A percentile compares a stretch with the other conserved stretches of the same genome.
These are phyloP conservation scores for Mortierella sp. DNA, from an alignment of 371 early-diverging fungal genomes.

Conservation along the genomic window DNA sequence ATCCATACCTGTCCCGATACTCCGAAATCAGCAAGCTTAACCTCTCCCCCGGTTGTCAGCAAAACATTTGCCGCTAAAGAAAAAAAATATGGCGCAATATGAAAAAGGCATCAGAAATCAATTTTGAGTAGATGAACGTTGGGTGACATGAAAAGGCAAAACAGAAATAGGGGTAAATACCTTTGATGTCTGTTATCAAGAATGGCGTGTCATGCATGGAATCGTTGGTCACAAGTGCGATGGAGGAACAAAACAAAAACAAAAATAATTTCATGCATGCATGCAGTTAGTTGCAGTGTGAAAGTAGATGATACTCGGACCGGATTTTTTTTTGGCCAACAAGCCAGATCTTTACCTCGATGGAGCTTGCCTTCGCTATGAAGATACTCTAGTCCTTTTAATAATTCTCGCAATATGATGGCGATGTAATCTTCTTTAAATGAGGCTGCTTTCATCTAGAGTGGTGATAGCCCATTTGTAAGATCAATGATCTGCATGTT, in stretches of 20 bases:
- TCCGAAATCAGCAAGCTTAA: slow-evolving; percentile 98
- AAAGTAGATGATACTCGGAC: neutral
- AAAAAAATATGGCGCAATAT: neutral
- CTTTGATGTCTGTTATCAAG: neutral
- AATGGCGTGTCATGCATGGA: neutral
- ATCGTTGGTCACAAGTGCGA: neutral
- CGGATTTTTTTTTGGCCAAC: neutral
- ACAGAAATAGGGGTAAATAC: neutral
- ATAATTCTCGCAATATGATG: slow-evolving; percentile 90
- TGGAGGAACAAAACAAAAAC: neutral
- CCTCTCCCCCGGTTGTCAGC: slow-evolving; percentile 83
- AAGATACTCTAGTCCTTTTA: slow-evolving; percentile 95
- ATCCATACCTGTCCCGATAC: slow-evolving; percentile 89
- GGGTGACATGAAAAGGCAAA: neutral
- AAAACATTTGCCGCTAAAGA: slow-evolving; percentile 86
- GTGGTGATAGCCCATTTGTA: neutral
- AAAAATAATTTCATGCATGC: slow-evolving; percentile 9
- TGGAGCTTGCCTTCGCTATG: slow-evolving; percentile 96
- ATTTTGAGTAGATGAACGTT: too few species aligned
- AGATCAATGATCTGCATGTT: neutral
- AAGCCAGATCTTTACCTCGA: slow-evolving; percentile 69
- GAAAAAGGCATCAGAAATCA: neutral
- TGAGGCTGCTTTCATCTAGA: slow-evolving; percentile 82
- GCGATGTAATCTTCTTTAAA: slow-evolving; percentile 93
- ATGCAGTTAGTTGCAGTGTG: neutral